phyloP scores from a whole-genome alignment of 1,139 yeast genomes.

The Scheffersomyces parashehatae region DNA sequence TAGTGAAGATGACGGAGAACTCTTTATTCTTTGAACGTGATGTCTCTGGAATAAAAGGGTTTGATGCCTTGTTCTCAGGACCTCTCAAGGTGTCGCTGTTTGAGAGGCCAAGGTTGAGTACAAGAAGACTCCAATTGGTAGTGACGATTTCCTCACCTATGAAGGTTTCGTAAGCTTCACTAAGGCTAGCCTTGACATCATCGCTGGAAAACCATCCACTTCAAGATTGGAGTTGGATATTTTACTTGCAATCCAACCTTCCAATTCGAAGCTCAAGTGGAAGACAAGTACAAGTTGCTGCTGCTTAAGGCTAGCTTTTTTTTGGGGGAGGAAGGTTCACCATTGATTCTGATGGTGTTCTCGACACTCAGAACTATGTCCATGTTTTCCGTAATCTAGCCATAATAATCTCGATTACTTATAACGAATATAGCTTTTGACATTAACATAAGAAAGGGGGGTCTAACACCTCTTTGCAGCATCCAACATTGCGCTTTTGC shows the following conservation, averaged over 20 bases:
- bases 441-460: too few species aligned
- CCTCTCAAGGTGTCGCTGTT: slow-evolving; percentile 33
- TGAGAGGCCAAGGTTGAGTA: slow-evolving; percentile 51
- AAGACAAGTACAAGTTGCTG: slow-evolving; percentile 45
- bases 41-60: slow-evolving; percentile 31
- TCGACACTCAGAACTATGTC: slow-evolving; percentile 53
- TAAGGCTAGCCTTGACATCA: slow-evolving; percentile 34
- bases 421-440: too few species aligned
- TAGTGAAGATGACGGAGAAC: slow-evolving; percentile 28
- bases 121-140: slow-evolving; percentile 40
- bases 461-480: too few species aligned
- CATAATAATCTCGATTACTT: too few species aligned
- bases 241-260: slow-evolving; percentile 49
- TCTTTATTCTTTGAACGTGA: slow-evolving; percentile 31
- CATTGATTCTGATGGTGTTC: slow-evolving; percentile 38
- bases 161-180: slow-evolving; percentile 45
- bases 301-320: slow-evolving; percentile 39
- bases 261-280: slow-evolving; percentile 37
- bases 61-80: slow-evolving; percentile 45
- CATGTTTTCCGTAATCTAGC: slow-evolving; percentile 25
- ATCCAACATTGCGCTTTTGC: too few species aligned
- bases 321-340: slow-evolving; percentile 56
- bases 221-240: slow-evolving; percentile 46
- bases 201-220: slow-evolving; percentile 24
- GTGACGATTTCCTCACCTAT: slow-evolving; percentile 43